Percentiles rank a stretch among this genome's conserved stretches.
Evolutionary conservation across 108 stramenopile species (phyloP).

Genomic region (Cyclotella atomus): DNA sequence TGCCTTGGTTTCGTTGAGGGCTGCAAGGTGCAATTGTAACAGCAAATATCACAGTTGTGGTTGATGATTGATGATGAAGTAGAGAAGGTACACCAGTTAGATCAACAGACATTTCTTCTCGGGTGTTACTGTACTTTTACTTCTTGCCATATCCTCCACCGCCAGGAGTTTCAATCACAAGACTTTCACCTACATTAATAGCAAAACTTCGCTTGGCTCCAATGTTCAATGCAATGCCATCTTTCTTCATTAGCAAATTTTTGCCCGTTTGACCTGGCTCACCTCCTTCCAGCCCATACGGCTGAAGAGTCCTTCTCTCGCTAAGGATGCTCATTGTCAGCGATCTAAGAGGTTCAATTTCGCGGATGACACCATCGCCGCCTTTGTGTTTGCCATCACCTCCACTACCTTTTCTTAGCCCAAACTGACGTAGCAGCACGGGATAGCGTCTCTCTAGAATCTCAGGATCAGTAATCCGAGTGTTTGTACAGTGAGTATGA

Average conservation of each 20-base stretch:
- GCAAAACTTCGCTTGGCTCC: slow-evolving; percentile 91
- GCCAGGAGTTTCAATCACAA: slow-evolving; percentile 91
- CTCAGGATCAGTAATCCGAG: slow-evolving; percentile 99
- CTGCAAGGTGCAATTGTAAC: not conserved
- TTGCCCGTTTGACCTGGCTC: slow-evolving; percentile 82
- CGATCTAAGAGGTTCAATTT: slow-evolving; percentile 93
- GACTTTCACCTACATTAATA: slow-evolving; percentile 81
- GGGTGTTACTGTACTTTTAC: no score
- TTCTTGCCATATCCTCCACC: slow-evolving; percentile 85
- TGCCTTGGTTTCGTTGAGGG: slow-evolving; percentile 88
- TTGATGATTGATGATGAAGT: no score
- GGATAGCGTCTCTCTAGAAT: slow-evolving; percentile 96
- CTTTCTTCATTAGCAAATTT: slow-evolving; percentile 82
- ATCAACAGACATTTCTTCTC: no score
- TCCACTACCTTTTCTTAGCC: slow-evolving; percentile 90
- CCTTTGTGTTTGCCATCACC: slow-evolving; percentile 89
- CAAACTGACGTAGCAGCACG: slow-evolving; percentile 91
- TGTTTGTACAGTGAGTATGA: slow-evolving; percentile 99
- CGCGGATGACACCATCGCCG: slow-evolving; percentile 95
- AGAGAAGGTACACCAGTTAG: no score
- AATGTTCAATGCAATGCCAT: slow-evolving; percentile 87
- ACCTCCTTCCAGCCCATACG: slow-evolving; percentile 96
- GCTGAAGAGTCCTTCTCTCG: slow-evolving; percentile 91
- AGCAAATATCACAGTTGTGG: no score
- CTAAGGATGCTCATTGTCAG: slow-evolving; percentile 94